Percentiles rank a stretch among this genome's conserved stretches.
These are phyloP conservation scores for Trichosanthes truncata DNA, from an alignment of 306 rosid species.

Conservation along the genomic window DNA sequence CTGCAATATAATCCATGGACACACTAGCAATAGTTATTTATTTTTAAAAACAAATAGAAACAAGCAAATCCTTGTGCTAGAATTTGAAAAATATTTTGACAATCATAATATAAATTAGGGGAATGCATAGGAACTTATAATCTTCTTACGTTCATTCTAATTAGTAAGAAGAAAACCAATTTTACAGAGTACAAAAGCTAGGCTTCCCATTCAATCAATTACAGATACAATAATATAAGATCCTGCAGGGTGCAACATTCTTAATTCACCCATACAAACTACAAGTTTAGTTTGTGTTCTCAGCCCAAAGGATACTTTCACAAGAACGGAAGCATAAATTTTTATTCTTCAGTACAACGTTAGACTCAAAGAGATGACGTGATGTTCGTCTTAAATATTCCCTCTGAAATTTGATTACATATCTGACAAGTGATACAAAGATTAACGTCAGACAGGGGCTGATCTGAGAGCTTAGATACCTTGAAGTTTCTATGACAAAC, in stretches of 20 bases:
- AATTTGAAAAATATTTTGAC: neutral
- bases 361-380: neutral
- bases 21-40: neutral
- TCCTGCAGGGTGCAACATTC: neutral
- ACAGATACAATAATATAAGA: neutral
- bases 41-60: neutral
- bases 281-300: neutral
- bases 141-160: neutral
- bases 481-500: neutral
- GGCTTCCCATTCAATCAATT: neutral
- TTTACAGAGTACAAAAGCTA: neutral
- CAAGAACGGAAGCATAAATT: neutral
- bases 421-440: neutral
- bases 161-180: neutral
- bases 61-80: neutral
- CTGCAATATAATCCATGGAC: constrained; percentile 39
- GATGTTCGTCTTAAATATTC: neutral
- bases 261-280: neutral
- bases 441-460: neutral
- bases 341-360: neutral
- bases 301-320: neutral
- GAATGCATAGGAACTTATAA: neutral
- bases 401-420: neutral
- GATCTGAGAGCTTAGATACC: neutral
- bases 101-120: neutral